Evolutionary conservation across 176 grass and related monocot species (phyloP), one percentile per base, ranked within the genome.

Genomic region (Themeda triandra): DNA sequence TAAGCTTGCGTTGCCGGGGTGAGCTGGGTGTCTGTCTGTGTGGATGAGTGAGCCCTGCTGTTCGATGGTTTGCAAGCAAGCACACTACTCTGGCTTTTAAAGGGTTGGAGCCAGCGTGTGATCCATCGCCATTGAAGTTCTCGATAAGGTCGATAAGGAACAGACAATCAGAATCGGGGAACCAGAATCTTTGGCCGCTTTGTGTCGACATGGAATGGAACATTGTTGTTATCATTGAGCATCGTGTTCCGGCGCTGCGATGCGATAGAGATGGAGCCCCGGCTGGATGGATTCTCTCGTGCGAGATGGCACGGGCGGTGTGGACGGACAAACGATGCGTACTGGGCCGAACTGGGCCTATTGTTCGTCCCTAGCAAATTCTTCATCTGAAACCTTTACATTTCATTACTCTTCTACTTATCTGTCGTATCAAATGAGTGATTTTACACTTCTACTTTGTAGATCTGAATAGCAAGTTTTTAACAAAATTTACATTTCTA

Each of bases 131-230:
- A 35, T 10, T 21, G 18, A 5, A 18, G 8, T 5, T 48, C 17
- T 13, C 24, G 63, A 54, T 46, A 19, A 15, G 21, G 30, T 37
- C 31, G 27, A n/a, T n/a, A n/a, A n/a, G 45, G 23, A 71, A n/a
- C 15, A 14, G 66, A 13, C 90, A 97, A 92, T 86, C 58, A 54
- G 87, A 85, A 89, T 40, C 23, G 3, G 3, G 33, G 92, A 97
- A 92, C 88, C 58, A 54, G 87, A 85, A 89, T 40, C 23, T 76
- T 67, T 62, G 45, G 39, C 31, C 11, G 32, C 87, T 90, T 94
- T 87, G 62, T 97, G 89, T 94, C 83, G 87, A 97, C 91, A 90
- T 94, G 87, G 82, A 90, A 81, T 70, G 65, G 91, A 30, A 82
- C 62, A 82, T 53, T 25, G 21, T 9, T 25, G n/a, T 12, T 15